Evolutionary conservation across 1,139 yeast species (phyloP), one percentile per base, ranked within the genome.

Genomic region (Lodderomyces margitis): DNA sequence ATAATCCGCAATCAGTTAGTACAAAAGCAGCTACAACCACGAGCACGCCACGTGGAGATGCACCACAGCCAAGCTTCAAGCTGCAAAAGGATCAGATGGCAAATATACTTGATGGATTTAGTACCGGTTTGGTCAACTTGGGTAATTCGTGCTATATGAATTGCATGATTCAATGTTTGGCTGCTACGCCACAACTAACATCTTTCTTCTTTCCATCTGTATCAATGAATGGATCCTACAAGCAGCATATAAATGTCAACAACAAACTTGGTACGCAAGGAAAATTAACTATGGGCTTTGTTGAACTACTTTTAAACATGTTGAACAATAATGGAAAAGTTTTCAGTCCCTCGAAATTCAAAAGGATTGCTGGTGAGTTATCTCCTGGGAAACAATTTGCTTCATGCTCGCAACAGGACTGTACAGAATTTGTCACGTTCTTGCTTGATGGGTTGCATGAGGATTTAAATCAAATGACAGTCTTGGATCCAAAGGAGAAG

Each of bases 61-160:
- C 49, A 2, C 56, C 46, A 2, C 37, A 37, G 14, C 33, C 41
- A n/a, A 36, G 35, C 11, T 35, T 42, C 5, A 45, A 45, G 17
- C 32, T 19, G 3, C 32, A 14, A n/a, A 5, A 28, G 9, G 19
- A 15, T 4, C 32, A 28, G 9, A 14, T 28, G 4, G 35, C 46
- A 9, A 34, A 53, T 24, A 61, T 66, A 42, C 55, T 68, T 10
- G 64, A 64, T 36, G 64, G 61, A 40, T 68, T 65, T 46, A 53
- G 69, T 3, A 72, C 78, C 0, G 96, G 97, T 0, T 68, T 92
- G 27, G 75, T 75, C 39, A 92, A 92, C 56, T 71, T 87, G 49
- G 97, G 98, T 1, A 92, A 89, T 55, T 86, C 96, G 0, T 92
- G 98, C 61, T 92, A 92, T 60, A 84, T 92, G 83, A 92, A 92